Percentiles rank a stretch among this genome's conserved stretches.
phyloP scores from a whole-genome alignment of 1,284 basidiomycete genomes.

The Trichosporon asahii region DNA sequence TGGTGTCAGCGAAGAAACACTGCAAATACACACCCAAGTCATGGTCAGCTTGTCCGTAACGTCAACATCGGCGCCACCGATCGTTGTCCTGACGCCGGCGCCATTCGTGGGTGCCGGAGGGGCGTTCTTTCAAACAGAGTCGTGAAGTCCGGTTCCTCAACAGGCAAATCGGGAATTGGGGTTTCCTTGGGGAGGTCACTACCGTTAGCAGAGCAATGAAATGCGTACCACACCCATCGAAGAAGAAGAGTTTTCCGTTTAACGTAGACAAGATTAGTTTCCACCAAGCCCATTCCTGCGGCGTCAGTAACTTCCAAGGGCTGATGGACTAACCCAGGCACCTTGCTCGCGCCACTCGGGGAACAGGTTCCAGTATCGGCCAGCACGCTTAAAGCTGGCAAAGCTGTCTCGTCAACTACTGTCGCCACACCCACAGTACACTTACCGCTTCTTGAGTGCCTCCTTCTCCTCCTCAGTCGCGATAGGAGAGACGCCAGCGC shows the following conservation, averaged over 20 bases:
- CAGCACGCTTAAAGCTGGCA: slow-evolving; percentile 42
- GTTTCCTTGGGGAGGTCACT: slow-evolving; percentile 40
- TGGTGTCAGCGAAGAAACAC: not conserved
- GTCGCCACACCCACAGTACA: not conserved
- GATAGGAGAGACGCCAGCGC: slow-evolving; percentile 26
- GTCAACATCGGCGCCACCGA: slow-evolving; percentile 35
- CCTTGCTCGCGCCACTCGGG: slow-evolving; percentile 57
- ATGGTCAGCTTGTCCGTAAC: slow-evolving; percentile 47
- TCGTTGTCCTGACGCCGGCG: slow-evolving; percentile 9
- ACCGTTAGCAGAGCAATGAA: not conserved
- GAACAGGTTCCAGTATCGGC: slow-evolving; percentile 52
- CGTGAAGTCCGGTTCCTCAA: slow-evolving; percentile 44
- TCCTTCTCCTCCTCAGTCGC: slow-evolving; percentile 48
- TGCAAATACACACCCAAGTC: slow-evolving; percentile 40
- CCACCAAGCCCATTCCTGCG: slow-evolving; percentile 49
- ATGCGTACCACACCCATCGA: slow-evolving; percentile 31
- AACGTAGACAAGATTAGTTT: slow-evolving; percentile 45
- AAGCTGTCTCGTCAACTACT: slow-evolving; percentile 29
- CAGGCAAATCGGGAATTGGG: slow-evolving; percentile 44
- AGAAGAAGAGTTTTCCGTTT: slow-evolving; percentile 46
- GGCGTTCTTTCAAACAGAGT: slow-evolving; percentile 33
- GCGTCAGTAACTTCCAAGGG: not conserved
- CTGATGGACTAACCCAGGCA: slow-evolving; percentile 42
- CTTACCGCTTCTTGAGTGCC: slow-evolving; percentile 48
- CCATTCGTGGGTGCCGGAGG: slow-evolving; percentile 10